These are phyloP conservation scores for Sporobolus alterniflorus DNA, from an alignment of 202 grass and related monocot species.

Conservation along the genomic window DNA sequence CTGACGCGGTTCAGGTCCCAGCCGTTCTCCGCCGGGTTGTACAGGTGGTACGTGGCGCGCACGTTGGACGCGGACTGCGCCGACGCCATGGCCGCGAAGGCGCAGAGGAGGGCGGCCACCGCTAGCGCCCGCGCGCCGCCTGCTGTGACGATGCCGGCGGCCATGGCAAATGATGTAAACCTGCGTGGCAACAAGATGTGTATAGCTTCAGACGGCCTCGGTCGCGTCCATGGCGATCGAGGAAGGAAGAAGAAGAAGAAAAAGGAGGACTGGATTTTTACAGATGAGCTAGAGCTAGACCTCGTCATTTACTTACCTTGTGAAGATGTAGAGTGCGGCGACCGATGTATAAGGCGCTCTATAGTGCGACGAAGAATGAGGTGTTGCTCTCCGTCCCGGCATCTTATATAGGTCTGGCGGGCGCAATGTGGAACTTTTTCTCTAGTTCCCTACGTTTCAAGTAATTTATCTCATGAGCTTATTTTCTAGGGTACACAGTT, in stretches of 20 bases:
- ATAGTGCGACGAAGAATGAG: too few species aligned
- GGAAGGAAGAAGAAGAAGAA: not conserved
- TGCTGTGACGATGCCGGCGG: not conserved
- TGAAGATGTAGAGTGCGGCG: not conserved
- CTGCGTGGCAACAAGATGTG: too few species aligned
- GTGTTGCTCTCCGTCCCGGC: not conserved
- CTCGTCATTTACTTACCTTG: not conserved
- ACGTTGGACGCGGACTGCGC: slow-evolving; percentile 61
- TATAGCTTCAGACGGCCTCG: not conserved
- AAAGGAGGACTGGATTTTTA: too few species aligned
- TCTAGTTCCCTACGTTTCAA: too few species aligned
- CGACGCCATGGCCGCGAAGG: not conserved
- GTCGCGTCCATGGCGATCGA: not conserved
- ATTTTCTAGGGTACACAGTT: too few species aligned
- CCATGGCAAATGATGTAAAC: not conserved
- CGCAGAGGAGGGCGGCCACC: slow-evolving; percentile 20
- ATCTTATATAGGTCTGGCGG: too few species aligned
- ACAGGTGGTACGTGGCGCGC: slow-evolving; percentile 57
- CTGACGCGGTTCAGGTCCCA: slow-evolving; percentile 50
- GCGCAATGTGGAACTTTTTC: too few species aligned
- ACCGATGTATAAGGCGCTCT: too few species aligned
- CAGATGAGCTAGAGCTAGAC: not conserved
- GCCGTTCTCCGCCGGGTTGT: slow-evolving; percentile 43
- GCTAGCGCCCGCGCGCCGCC: not conserved
- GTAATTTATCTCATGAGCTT: too few species aligned